phyloP scores from a whole-genome alignment of 805 yeast species.

The Candida stauntonica region DNA sequence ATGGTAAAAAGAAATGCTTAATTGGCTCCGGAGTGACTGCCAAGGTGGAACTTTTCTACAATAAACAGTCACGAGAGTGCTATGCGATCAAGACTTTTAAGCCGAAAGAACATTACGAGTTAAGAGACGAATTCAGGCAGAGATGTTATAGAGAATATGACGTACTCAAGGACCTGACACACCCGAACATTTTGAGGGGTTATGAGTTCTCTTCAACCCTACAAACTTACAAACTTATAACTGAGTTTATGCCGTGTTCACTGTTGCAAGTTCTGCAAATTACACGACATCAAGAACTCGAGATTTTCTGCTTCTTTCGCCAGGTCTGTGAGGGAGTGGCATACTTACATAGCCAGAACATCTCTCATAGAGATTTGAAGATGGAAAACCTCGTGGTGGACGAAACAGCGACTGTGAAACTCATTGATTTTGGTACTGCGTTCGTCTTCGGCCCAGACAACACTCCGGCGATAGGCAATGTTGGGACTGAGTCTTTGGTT shows the following conservation, averaged over 20 bases:
- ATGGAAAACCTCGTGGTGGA: constrained; percentile 87
- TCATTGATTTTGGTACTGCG: constrained; percentile 92
- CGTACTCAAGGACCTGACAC: constrained; percentile 63
- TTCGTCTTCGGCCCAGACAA: constrained; percentile 53
- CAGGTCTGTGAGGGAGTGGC: constrained; percentile 73
- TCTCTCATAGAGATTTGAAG: constrained; percentile 90
- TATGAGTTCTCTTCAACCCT: constrained; percentile 66
- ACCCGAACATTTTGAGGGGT: constrained; percentile 71
- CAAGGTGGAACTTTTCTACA: constrained; percentile 29
- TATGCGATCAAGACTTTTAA: constrained; percentile 46
- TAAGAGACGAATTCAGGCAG: constrained; percentile 58
- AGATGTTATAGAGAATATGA: constrained; percentile 76
- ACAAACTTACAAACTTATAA: constrained; percentile 57
- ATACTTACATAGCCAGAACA: constrained; percentile 68
- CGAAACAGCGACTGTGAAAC: constrained; percentile 64
- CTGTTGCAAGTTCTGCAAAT: constrained; percentile 86
- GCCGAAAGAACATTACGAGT: constrained; percentile 45
- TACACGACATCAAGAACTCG: constrained; percentile 60
- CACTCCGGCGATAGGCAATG: constrained; percentile 70
- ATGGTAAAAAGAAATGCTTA: constrained; percentile 17
- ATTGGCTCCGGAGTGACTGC: constrained; percentile 34
- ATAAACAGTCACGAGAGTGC: constrained; percentile 12
- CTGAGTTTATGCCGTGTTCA: constrained; percentile 88
- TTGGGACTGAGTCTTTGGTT: constrained; percentile 89
- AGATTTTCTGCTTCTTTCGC: constrained; percentile 72